Base-by-base conservation (phyloP, 2,329 filamentous ascomycete genomes). In the Didymella arachidicola region DNA sequence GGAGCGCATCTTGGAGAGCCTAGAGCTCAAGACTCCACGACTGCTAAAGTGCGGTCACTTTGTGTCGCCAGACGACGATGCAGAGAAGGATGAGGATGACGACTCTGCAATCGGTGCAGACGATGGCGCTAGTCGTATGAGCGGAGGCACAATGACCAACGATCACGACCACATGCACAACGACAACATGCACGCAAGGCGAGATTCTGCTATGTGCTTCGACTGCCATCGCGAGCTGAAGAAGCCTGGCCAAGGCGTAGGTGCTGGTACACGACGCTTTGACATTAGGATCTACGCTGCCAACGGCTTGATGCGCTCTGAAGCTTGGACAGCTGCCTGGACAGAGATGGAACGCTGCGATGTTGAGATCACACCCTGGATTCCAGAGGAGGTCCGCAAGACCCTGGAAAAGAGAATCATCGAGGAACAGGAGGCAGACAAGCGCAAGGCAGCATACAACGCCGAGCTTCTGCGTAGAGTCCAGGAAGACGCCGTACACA, bases 321-420 rank as follows among this genome's bases (percentile, higher is more conserved):
- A 92, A 0, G 94, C 95, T 0, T 99, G 95, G 95, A 86, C 87
- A 4, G 93, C 93, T 2, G 94, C 92, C 58, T 99, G 94, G 94
- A 90, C 87, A 67, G 94, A 98, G 77, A 99, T 99, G 95, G 95
- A 99, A 79, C 86, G 94, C n/a, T 92, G 98, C 0, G 95, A 99
- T 72, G 91, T 96, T 1, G 94, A 98, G 77, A 86, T 99, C 51
- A 87, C 91, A 68, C 90, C 95, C 3, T 85, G 89, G 70, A 83
- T 93, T 11, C 85, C 87, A 18, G 75, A 84, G 0, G 77, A 81
- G 1, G 72, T 89, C 12, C 83, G 87, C 53, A 82, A 83, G 18
- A 86, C 87, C 64, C 78, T 93, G 19, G 85, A 87, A n/a, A 71
- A 67, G 58, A 79, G 79, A n/a, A 60, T 75, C 10, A 76, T 82